A percentile compares a stretch with the other conserved stretches of the same genome.
phyloP scores from a whole-genome alignment of 345 rosid genomes.

The Euphorbia pulcherrima region DNA sequence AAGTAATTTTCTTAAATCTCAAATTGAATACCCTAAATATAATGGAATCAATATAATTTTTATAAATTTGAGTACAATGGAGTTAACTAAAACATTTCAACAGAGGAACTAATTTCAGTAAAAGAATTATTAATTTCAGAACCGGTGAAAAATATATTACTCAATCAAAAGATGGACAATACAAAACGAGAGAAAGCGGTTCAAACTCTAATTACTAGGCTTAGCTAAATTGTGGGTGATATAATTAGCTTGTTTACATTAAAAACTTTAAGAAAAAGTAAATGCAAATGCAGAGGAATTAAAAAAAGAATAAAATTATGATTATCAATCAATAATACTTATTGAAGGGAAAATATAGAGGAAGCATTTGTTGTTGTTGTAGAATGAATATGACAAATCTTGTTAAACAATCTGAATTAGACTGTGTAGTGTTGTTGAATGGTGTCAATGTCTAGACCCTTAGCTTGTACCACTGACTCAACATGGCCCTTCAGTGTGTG shows the following conservation, averaged over 20 bases:
- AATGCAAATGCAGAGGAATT: too few relatives aligned
- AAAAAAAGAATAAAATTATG: too few relatives aligned
- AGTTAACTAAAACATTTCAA: too few relatives aligned
- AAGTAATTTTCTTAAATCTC: too few relatives aligned
- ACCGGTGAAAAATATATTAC: not conserved
- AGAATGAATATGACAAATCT: too few relatives aligned
- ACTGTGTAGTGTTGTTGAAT: constrained; percentile 73
- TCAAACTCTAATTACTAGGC: not conserved
- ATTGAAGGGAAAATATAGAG: not conserved
- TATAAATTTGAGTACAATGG: too few relatives aligned
- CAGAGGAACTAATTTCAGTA: too few relatives aligned
- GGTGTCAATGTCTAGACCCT: constrained; percentile 68
- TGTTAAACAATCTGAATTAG: constrained; percentile 10
- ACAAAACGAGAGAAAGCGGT: not conserved
- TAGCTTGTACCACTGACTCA: constrained; percentile 63
- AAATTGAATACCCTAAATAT: too few relatives aligned
- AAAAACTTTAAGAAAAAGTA: too few relatives aligned
- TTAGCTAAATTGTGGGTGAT: not conserved
- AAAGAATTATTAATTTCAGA: not conserved
- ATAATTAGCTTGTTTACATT: too few relatives aligned
- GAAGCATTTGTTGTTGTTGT: not conserved
- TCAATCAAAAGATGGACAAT: not conserved
- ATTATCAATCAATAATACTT: too few relatives aligned
- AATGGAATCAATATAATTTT: too few relatives aligned
- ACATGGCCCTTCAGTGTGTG: constrained; percentile 73